Base-by-base conservation (phyloP, 108 stramenopile species). In the Discostella stelligeroides region DNA sequence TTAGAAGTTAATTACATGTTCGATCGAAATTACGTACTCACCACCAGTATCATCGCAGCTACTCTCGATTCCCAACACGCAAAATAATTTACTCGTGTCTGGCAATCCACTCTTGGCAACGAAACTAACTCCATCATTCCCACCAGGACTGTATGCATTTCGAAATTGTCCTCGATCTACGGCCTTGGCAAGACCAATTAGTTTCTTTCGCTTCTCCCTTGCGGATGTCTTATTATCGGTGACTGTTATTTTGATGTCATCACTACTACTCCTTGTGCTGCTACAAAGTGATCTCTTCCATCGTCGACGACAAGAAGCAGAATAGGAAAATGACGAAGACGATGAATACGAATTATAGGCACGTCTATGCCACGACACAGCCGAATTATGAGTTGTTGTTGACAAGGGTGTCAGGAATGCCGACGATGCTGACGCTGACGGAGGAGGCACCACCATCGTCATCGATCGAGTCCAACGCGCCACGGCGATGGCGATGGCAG, bases 11-110 rank as follows among this genome's bases (percentile, higher is more conserved):
- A 34, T 34, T 34, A 34, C 34, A n/a, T n/a, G n/a, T n/a, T 34
- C 5, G 6, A 6, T 5, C 6, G 34, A 34, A 34, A 34, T 34
- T 34, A 34, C n/a, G n/a, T n/a, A n/a, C 71, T 65, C 38, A 74
- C 73, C 73, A 15, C 90, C 92, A 8, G 92, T 93, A 72, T 94
- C 97, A 62, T 97, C 98, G 72, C 98, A 98, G 65, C 95, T 95
- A 54, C 97, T 97, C 62, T 99, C 98, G 75, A 99, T 97, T 23
- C 98, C 98, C 71, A 99, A 72, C 18, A 99, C 98, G 12, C 74
- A 79, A 76, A 91, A 97, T 4, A 63, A 75, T 53, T 62, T 70
- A 1, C 53, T 70, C 6, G 38, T 34, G 55, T 80, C 68, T 11
- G 92, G 95, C 9, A 94, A 66, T n/a, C 92, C 92, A 29, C 85